Conservation (phyloP, 1,139 yeast genomes). For the Sugiyamaella novakii region DNA sequence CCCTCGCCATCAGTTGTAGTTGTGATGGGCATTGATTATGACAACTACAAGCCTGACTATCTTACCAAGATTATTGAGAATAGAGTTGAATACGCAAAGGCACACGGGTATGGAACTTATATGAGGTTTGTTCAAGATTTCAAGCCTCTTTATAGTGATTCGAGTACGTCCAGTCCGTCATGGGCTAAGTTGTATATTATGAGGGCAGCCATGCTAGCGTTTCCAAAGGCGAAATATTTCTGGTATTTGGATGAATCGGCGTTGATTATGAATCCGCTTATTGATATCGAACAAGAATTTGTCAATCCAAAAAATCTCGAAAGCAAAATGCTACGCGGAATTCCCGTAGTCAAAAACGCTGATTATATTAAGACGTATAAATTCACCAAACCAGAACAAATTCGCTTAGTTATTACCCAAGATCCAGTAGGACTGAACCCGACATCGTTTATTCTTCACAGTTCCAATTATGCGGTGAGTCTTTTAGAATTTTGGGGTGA, state of each 20-base stretch:
- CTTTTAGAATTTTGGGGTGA: slow-evolving; percentile 78
- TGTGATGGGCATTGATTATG: slow-evolving; percentile 82
- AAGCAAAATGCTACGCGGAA: slow-evolving; percentile 62
- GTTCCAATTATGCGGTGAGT: slow-evolving; percentile 64
- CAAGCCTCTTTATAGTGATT: slow-evolving; percentile 23
- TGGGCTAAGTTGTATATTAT: slow-evolving; percentile 65
- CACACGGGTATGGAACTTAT: slow-evolving; percentile 73
- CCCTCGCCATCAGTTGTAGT: slow-evolving; percentile 50
- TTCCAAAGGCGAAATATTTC: slow-evolving; percentile 80
- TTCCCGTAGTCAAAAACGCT: slow-evolving; percentile 66
- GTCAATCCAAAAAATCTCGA: slow-evolving; percentile 58
- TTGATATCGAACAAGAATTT: slow-evolving; percentile 55
- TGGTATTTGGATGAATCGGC: slow-evolving; percentile 74
- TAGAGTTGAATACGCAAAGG: slow-evolving; percentile 79
- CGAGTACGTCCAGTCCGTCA: slow-evolving; percentile 33
- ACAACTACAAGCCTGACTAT: slow-evolving; percentile 60
- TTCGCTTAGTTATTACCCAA: slow-evolving; percentile 68
- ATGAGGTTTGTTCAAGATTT: slow-evolving; percentile 80
- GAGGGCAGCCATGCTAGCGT: slow-evolving; percentile 84
- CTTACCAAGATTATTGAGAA: slow-evolving; percentile 72
- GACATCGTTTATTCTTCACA: slow-evolving; percentile 66
- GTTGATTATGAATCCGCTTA: slow-evolving; percentile 64
- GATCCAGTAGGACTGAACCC: slow-evolving; percentile 61
- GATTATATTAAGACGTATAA: slow-evolving; percentile 73
- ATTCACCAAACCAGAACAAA: slow-evolving; percentile 54